phyloP scores from a whole-genome alignment of 495 filamentous ascomycete species.

The Podospora tetraspora region DNA sequence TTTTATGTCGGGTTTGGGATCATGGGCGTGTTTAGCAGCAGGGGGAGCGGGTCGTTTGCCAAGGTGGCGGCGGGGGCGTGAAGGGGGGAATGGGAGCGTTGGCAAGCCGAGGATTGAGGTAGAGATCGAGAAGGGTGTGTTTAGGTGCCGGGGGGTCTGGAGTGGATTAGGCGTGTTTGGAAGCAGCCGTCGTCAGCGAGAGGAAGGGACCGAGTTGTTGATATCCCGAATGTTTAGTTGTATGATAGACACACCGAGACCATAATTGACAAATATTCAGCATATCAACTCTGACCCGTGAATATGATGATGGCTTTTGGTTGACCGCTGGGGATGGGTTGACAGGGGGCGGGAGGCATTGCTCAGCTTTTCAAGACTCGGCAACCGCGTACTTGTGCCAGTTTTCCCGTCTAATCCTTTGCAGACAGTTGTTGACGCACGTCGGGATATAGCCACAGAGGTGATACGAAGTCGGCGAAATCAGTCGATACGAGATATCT shows the following conservation, averaged over 20 bases:
- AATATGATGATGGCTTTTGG: not conserved
- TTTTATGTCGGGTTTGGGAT: constrained; percentile 89
- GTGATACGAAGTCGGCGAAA: not conserved
- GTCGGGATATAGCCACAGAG: not conserved
- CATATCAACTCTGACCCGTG: not conserved
- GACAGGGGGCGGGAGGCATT: not conserved
- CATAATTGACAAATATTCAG: not conserved
- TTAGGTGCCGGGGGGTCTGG: not conserved
- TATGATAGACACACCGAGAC: not conserved
- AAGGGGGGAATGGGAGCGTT: not conserved
- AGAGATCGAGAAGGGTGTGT: not conserved
- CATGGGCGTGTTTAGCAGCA: constrained; percentile 70
- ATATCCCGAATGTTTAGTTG: not conserved
- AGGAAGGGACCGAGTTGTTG: not conserved
- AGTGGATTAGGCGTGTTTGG: not conserved
- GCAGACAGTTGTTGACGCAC: not conserved
- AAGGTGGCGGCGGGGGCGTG: constrained; percentile 26
- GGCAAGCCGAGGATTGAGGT: not conserved
- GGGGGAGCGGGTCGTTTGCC: constrained; percentile 47
- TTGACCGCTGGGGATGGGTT: not conserved
- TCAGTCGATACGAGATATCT: not conserved
- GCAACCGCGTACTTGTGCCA: not conserved
- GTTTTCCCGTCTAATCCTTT: not conserved
- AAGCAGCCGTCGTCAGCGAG: not conserved
- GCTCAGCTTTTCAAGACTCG: too few species aligned